Conservation (phyloP, 768 basidiomycete genomes). For the Russula ochroleuca region DNA sequence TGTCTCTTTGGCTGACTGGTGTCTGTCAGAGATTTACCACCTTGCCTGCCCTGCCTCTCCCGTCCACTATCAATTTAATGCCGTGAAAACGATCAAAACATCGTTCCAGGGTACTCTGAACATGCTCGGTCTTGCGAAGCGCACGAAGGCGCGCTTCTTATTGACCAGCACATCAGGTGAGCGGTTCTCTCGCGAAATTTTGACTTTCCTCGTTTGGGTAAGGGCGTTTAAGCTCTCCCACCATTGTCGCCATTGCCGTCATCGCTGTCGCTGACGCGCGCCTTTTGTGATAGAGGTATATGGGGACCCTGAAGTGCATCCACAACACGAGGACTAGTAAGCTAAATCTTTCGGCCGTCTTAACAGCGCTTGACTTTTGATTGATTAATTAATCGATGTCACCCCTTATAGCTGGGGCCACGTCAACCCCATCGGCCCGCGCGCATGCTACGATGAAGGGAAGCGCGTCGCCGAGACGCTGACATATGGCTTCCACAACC, state of each 20-base stretch:
- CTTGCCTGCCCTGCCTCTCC: conserved; percentile 97
- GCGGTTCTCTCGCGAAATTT: conserved; percentile 21
- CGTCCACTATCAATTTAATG: conserved; percentile 96
- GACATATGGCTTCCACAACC: conserved; percentile 92
- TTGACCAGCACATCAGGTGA: conserved; percentile 91
- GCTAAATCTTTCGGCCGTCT: conserved; percentile 31
- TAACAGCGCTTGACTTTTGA: conserved; percentile 23
- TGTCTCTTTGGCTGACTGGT: not conserved
- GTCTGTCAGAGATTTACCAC: conserved; percentile 83
- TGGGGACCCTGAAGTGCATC: conserved; percentile 97
- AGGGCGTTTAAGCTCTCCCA: not conserved
- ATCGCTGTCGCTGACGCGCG: conserved; percentile 5
- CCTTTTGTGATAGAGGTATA: conserved; percentile 77
- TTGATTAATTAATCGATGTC: not conserved
- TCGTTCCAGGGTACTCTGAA: conserved; percentile 98
- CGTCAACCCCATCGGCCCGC: conserved; percentile 96
- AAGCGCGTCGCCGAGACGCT: conserved; percentile 98
- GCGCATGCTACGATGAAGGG: conserved; percentile 99
- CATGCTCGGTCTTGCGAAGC: conserved; percentile 97
- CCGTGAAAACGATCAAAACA: conserved; percentile 97
- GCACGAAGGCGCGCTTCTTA: conserved; percentile 94
- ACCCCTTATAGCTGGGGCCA: conserved; percentile 74
- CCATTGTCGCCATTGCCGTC: not conserved
- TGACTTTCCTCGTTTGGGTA: not conserved
- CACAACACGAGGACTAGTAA: conserved; percentile 93